Evolutionary conservation across 257 asterid species (phyloP).

Genomic region (Anisodus acutangulus): DNA sequence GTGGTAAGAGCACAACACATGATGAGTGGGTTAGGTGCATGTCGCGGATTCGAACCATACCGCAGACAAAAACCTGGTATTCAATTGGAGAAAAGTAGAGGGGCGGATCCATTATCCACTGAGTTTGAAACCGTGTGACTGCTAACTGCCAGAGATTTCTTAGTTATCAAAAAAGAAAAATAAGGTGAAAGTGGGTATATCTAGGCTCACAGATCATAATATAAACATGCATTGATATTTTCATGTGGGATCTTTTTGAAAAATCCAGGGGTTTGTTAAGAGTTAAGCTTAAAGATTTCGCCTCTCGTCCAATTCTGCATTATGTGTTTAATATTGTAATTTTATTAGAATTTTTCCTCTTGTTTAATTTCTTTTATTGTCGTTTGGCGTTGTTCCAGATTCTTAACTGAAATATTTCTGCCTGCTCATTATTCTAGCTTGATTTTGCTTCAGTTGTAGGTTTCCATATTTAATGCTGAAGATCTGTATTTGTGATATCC

Average conservation of each 20-base stretch:
- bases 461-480: background rate
- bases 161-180: background rate
- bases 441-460: background rate
- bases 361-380: background rate
- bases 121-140: background rate
- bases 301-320: background rate
- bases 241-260: background rate
- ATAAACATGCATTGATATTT: background rate
- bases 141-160: background rate
- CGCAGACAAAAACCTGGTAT: background rate
- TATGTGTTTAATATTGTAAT: background rate
- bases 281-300: background rate
- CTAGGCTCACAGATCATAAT: background rate
- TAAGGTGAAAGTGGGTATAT: background rate
- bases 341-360: background rate
- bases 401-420: constrained; percentile 10
- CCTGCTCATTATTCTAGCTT: background rate
- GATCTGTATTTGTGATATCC: background rate
- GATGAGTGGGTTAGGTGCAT: background rate
- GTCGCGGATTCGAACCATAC: too few species aligned
- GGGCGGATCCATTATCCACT: background rate
- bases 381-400: background rate
- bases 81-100: background rate
- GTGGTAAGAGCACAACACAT: background rate
- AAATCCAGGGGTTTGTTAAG: background rate